Evolutionary conservation across 495 filamentous ascomycete genomes (phyloP).

Genomic region (Penicillium macrosclerotiorum): DNA sequence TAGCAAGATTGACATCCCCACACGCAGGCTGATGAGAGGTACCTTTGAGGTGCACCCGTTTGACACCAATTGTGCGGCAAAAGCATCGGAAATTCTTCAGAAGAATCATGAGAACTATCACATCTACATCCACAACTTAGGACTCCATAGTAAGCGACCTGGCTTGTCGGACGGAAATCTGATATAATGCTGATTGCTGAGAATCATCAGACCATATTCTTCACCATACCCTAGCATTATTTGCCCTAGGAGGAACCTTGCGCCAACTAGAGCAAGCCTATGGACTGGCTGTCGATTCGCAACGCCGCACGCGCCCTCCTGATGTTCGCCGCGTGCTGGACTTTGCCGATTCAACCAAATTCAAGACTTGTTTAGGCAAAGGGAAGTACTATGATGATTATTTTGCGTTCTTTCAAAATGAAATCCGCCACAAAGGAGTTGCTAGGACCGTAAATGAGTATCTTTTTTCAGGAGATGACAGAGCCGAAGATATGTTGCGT

Average conservation of each 20-base stretch:
- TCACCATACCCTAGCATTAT: slow-evolving; percentile 28
- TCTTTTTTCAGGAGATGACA: slow-evolving; percentile 23
- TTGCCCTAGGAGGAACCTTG: slow-evolving; percentile 26
- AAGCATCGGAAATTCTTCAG: slow-evolving; percentile 12
- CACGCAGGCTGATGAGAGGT: neutral
- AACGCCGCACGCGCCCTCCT: slow-evolving; percentile 22
- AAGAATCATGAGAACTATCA: slow-evolving; percentile 21
- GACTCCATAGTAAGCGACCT: slow-evolving; percentile 13
- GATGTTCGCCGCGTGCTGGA: slow-evolving; percentile 20
- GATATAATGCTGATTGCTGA: neutral
- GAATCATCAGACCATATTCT: slow-evolving; percentile 30
- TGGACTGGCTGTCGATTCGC: slow-evolving; percentile 21
- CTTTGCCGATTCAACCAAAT: slow-evolving; percentile 23
- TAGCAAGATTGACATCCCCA: slow-evolving; percentile 1
- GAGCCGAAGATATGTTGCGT: slow-evolving; percentile 31
- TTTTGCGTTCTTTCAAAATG: slow-evolving; percentile 33
- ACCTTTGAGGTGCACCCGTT: slow-evolving; percentile 10
- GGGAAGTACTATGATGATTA: slow-evolving; percentile 33
- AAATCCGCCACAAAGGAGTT: slow-evolving; percentile 29
- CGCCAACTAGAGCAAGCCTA: slow-evolving; percentile 26
- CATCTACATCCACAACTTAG: slow-evolving; percentile 19
- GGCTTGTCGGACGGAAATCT: neutral
- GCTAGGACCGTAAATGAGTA: slow-evolving; percentile 30
- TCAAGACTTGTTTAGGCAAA: slow-evolving; percentile 18
- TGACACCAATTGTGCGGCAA: neutral